These are phyloP conservation scores for Leucosporidium yakuticum DNA, from an alignment of 768 basidiomycete genomes.

Conservation along the genomic window DNA sequence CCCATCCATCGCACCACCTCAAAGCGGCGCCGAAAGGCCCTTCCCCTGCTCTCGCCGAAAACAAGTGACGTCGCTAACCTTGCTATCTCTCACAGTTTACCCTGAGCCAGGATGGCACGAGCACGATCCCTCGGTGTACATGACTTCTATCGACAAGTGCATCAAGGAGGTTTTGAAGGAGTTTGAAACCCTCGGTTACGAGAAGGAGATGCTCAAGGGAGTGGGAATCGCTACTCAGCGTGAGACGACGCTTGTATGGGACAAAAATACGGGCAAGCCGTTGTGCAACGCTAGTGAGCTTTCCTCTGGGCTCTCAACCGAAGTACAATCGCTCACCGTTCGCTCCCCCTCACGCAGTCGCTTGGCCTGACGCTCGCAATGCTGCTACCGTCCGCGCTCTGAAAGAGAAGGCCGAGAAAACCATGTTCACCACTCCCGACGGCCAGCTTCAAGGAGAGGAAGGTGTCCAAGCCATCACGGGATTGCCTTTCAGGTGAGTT, in stretches of 20 bases:
- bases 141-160: conserved; percentile 65
- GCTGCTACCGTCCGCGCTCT: conserved; percentile 76
- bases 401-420: conserved; percentile 63
- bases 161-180: conserved; percentile 64
- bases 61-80: not conserved
- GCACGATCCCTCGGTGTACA: conserved; percentile 80
- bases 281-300: conserved; percentile 61
- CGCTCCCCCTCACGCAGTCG: conserved; percentile 50
- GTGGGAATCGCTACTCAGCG: conserved; percentile 95
- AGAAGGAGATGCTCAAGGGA: conserved; percentile 74
- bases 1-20: too few relatives aligned
- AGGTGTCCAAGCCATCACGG: conserved; percentile 53
- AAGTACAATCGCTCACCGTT: not conserved
- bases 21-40: too few relatives aligned
- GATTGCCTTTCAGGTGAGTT: conserved; percentile 36
- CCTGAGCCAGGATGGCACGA: conserved; percentile 75
- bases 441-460: conserved; percentile 48
- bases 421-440: conserved; percentile 26
- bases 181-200: conserved; percentile 70
- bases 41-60: too few relatives aligned
- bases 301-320: not conserved
- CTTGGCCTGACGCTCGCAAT: conserved; percentile 95
- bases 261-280: conserved; percentile 78
- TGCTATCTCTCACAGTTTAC: conserved; percentile 40
- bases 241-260: conserved; percentile 93